Evolutionary conservation across 2,329 filamentous ascomycete genomes (phyloP), one percentile per base, ranked within the genome.

Genomic region (Trichoderma breve): DNA sequence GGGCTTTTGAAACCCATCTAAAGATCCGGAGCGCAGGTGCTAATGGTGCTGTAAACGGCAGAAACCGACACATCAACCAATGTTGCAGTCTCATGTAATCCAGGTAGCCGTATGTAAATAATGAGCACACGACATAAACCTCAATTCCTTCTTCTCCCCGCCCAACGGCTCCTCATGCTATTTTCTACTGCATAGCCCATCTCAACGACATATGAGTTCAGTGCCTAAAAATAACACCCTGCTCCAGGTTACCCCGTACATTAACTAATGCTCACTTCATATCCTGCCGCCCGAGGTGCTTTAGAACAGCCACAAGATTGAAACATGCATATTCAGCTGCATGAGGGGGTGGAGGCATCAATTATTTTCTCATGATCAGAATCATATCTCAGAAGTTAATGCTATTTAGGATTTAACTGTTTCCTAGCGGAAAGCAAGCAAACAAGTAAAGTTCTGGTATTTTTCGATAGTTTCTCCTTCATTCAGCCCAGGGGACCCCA

Each of bases 251-350:
- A 21, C 36, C 12, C 53, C 65, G 26, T 68, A 43, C 55, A 58
- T 60, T 4, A 60, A 47, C 34, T 26, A 57, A 30, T 26, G 18
- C 18, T 15, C 58, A 26, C 6, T 36, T 51, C 34, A 43, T 39
- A 61, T 34, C 66, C 21, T 61, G 39, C 57, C 66, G 66, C 66
- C 39, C 55, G 36, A 24, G 21, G n/a, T 26, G 28, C 53, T 24
- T 18, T 39, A 34, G 39, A 24, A 28, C 66, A 26, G 39, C 66
- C 66, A 53, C 57, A 62, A 6, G 36, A 28, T 47, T 34, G 28
- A 62, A 62, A 47, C 66, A 51, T 70, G 66, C 66, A 70, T 70
- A 61, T 28, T 66, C 63, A 36, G 63, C 63, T 51, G 63, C 63
- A 60, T 43, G 66, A 62, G 57, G 28, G 55, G 39, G 30, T 60